Conservation (phyloP, 2,329 filamentous ascomycete species). For the Botryosphaeria dothidea region DNA sequence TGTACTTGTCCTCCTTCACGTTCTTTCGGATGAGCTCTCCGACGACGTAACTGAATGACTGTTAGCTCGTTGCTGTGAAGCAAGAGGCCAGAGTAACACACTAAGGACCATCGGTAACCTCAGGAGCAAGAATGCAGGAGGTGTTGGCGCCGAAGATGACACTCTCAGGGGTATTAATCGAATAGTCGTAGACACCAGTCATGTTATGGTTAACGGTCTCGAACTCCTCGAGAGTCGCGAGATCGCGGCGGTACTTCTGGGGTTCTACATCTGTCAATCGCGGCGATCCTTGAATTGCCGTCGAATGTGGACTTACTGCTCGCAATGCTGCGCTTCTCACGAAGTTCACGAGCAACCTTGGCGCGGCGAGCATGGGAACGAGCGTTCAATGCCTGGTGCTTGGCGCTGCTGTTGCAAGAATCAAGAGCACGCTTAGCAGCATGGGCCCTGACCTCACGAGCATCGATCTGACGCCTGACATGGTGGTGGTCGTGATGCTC, state of each 20-base stretch:
- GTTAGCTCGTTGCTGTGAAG: too few species aligned
- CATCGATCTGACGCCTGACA: slow-evolving; percentile 33
- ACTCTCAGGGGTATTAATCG: slow-evolving; percentile 26
- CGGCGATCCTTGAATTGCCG: not conserved
- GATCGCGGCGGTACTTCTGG: slow-evolving; percentile 30
- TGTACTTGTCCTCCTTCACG: slow-evolving; percentile 47
- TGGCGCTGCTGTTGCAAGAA: slow-evolving; percentile 25
- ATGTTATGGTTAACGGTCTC: slow-evolving; percentile 34
- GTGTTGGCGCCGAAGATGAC: slow-evolving; percentile 35
- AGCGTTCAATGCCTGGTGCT: slow-evolving; percentile 25
- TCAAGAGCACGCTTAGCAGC: slow-evolving; percentile 27
- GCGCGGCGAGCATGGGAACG: slow-evolving; percentile 28
- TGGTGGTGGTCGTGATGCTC: slow-evolving; percentile 34
- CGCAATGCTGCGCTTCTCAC: slow-evolving; percentile 29
- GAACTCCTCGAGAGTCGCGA: slow-evolving; percentile 32
- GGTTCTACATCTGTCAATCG: slow-evolving; percentile 19
- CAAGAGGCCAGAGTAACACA: not conserved
- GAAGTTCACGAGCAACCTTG: slow-evolving; percentile 24
- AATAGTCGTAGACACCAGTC: slow-evolving; percentile 29
- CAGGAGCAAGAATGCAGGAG: slow-evolving; percentile 36
- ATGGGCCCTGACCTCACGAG: slow-evolving; percentile 26
- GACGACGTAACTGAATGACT: slow-evolving; percentile 37
- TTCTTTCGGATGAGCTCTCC: slow-evolving; percentile 55
- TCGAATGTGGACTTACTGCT: slow-evolving; percentile 20
- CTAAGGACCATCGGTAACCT: slow-evolving; percentile 36